Evolutionary conservation across 2,329 filamentous ascomycete species (phyloP).

Genomic region (Exserohilum rostratum): DNA sequence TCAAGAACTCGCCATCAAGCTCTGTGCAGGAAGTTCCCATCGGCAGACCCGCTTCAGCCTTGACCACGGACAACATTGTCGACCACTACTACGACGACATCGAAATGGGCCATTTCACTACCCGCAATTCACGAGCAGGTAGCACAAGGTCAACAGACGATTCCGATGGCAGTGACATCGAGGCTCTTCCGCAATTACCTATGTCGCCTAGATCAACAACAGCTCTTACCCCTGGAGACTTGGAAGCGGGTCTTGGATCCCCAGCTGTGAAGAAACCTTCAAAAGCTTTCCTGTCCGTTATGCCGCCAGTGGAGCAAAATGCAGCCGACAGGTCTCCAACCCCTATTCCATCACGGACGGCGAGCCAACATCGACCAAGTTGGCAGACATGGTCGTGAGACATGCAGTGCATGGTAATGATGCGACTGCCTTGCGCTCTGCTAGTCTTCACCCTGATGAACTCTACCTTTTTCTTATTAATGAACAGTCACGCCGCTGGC

Average conservation of each 20-base stretch:
- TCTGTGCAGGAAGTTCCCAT: background rate
- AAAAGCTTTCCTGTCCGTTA: background rate
- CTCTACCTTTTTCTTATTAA: background rate
- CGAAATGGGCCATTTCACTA: constrained; percentile 29
- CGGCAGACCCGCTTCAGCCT: background rate
- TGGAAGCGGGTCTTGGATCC: background rate
- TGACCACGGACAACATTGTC: background rate
- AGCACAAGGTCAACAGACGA: constrained; percentile 11
- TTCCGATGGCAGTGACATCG: constrained; percentile 13
- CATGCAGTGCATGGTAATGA: background rate
- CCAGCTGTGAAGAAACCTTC: background rate
- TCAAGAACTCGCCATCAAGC: constrained; percentile 16
- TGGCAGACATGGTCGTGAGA: constrained; percentile 21
- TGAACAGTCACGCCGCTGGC: background rate
- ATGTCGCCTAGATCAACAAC: constrained; percentile 4
- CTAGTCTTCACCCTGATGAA: background rate
- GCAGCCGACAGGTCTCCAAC: background rate
- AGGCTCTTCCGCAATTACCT: constrained; percentile 27
- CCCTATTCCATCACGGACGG: background rate
- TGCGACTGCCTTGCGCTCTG: background rate
- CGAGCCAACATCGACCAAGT: constrained; percentile 6
- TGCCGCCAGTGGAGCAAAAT: background rate
- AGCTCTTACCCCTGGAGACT: background rate
- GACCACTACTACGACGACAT: constrained; percentile 32
- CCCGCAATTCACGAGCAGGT: constrained; percentile 14